Base-by-base conservation (phyloP, 2,329 filamentous ascomycete genomes). In the Rhynchosporium agropyri region DNA sequence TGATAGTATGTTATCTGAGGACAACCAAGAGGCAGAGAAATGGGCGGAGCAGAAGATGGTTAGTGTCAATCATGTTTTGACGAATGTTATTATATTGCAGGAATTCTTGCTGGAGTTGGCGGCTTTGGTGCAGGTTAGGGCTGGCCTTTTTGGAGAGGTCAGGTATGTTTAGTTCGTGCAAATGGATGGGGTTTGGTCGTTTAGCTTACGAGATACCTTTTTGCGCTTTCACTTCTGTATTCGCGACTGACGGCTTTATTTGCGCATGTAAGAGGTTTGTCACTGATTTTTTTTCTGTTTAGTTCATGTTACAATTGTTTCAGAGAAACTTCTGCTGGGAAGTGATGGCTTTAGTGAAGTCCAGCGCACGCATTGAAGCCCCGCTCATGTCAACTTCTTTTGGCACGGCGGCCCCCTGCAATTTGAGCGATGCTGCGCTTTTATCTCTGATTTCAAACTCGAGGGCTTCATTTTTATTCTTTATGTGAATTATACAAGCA, bases 51-150 rank as follows among this genome's bases (percentile, higher is more conserved):
- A 70, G 28, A 73, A 69, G 20, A 58, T 60, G 65, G 88, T 86
- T 7, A 91, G 88, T 7, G 84, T 95, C 4, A 91, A 89, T 46
- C 90, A 94, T 73, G 79, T 94, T 10, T 78, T 95, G 65, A 94
- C 90, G 5, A 95, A 94, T 74, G 85, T 89, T 46, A 84, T 94
- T 63, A 84, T 94, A 57, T 79, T 92, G 62, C 91, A 95, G 74
- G 89, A 90, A 42, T 95, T 95, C 73, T 76, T 94, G 56, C 81
- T 94, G 56, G 91, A 95, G 75, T 76, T 94, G 61, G 87, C 89
- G 1, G 89, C 89, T 31, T 76, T 93, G 69, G 81, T 92, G 63
- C 90, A 94, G 74, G 87, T 90, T 42, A 81, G 91, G 60, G 89
- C 88, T 29, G 87, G 87, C 12, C 75, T 93, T 54, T 93, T 94